Conservation (phyloP, 2,329 filamentous ascomycete genomes). For the Mariannaea sp. region DNA sequence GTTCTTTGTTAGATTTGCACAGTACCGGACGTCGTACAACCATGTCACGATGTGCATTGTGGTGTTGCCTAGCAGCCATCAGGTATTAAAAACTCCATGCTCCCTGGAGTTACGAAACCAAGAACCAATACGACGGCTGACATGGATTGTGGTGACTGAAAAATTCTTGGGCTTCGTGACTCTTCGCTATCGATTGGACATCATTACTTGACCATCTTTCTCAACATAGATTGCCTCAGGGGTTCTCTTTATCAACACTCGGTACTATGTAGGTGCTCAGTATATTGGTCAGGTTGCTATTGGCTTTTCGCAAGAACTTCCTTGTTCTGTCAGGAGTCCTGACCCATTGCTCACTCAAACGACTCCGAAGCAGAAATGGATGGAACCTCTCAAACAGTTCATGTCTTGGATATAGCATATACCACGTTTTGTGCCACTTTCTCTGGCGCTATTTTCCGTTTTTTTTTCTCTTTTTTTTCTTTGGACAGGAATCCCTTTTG, state of each 20-base stretch:
- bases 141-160: conserved; percentile 21
- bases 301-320: conserved; percentile 15
- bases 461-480: conserved; percentile 4
- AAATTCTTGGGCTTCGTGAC: conserved; percentile 17
- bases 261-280: not conserved
- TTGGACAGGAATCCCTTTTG: too few species aligned
- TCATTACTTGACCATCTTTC: conserved; percentile 22
- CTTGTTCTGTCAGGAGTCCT: conserved; percentile 3
- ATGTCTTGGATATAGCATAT: conserved; percentile 27
- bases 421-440: too few species aligned
- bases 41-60: too few species aligned
- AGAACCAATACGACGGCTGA: not conserved
- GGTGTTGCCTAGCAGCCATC: not conserved
- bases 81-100: not conserved
- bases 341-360: conserved; percentile 3
- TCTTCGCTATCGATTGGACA: conserved; percentile 32
- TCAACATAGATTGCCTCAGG: conserved; percentile 25
- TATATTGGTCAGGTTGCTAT: conserved; percentile 23
- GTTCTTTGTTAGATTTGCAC: not conserved
- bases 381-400: conserved; percentile 19
- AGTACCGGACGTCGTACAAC: not conserved
- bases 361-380: conserved; percentile 7
- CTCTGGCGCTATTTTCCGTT: too few species aligned
- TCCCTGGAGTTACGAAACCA: conserved; percentile 4
- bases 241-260: conserved; percentile 12